phyloP scores from a whole-genome alignment of 2,329 filamentous ascomycete species.

The Fusarium metavorans region DNA sequence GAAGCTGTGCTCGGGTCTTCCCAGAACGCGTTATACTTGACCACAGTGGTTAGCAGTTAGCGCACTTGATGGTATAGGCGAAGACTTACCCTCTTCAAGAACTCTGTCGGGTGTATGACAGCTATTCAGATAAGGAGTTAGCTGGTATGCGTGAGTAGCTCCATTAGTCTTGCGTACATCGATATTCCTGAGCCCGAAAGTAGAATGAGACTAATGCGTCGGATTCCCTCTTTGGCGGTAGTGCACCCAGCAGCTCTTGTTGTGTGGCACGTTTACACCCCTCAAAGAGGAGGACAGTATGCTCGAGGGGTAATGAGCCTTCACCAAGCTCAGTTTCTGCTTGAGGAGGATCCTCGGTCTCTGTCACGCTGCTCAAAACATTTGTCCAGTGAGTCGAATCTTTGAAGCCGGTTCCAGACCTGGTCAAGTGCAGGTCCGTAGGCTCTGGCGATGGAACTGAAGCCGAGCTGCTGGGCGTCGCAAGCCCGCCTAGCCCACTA shows the following conservation, averaged over 20 bases:
- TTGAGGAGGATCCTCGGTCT: background rate
- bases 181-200: background rate
- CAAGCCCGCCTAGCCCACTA: background rate
- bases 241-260: background rate
- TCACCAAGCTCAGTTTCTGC: background rate
- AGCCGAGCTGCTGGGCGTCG: background rate
- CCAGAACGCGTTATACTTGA: background rate
- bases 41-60: background rate
- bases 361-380: background rate
- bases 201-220: background rate
- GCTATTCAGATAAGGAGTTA: background rate
- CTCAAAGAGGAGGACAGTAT: background rate
- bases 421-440: background rate
- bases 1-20: background rate
- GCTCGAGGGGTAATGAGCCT: background rate
- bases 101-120: background rate
- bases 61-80: background rate
- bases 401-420: background rate
- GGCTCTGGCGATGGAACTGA: background rate
- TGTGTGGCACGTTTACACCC: background rate
- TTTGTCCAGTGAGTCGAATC: background rate
- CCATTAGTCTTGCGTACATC: background rate
- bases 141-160: background rate
- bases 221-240: background rate
- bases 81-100: background rate